Base-by-base conservation (phyloP, 2,329 filamentous ascomycete species). In the Tolypocladium tundrense region DNA sequence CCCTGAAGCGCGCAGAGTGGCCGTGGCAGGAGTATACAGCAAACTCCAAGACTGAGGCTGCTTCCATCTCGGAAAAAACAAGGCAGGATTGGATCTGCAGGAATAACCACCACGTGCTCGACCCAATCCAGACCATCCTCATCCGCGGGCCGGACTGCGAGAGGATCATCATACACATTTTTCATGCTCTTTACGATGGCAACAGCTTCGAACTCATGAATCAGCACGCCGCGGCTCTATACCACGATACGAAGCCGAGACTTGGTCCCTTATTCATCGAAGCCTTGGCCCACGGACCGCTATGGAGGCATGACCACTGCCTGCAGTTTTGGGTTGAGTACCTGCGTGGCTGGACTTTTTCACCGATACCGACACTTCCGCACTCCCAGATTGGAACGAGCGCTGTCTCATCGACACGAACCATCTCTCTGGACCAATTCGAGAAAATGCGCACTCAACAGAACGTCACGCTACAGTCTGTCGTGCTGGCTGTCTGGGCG, bases 161-260 rank as follows among this genome's bases (percentile, higher is more conserved):
- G 8, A 61, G 77, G 0, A 71, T 96, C 39, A 72, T 78, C 2
- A 65, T 96, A 2, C 81, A 88, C 52, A 85, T 95, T 0, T 96
- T 96, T 71, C 92, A 97, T 68, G 91, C 83, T 0, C 70, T 96
- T 0, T 97, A 97, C 64, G 92, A 97, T 70, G 92, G 91, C 1
- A 87, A 82, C 62, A 93, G 91, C 60, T 80, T 96, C 43, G 78
- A 81, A 1, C 69, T 90, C 31, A 78, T 96, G 43, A 77, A 96
- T 24, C 68, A 80, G 3, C 72, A 78, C 24, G 76, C 95, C 66
- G 19, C 66, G 35, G 48, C 54, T 10, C 52, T 64, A 9, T 70
- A 70, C 48, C 16, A 41, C 3, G 56, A 55, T 3, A 31, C 64
- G 52, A 9, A 65, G 59, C 42, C 64, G 2, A 1, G 67, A 0